phyloP scores from a whole-genome alignment of 306 rosid genomes.

The Begonia masoniana region DNA sequence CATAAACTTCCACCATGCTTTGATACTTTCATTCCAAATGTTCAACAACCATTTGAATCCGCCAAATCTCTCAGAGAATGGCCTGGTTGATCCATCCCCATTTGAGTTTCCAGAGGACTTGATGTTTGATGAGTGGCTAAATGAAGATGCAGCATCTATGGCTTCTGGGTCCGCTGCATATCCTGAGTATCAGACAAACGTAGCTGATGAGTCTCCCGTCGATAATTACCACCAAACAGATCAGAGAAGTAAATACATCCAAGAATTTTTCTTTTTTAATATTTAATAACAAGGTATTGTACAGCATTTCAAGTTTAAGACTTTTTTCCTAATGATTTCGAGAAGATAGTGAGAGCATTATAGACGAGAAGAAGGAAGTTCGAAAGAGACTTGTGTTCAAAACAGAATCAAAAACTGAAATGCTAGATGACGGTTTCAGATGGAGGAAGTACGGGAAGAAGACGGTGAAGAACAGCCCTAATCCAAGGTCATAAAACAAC shows the following conservation, averaged over 20 bases:
- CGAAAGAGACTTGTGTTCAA: slow-evolving; percentile 49
- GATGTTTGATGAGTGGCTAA: slow-evolving; percentile 34
- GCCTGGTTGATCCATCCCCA: slow-evolving; percentile 15
- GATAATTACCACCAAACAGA: slow-evolving; percentile 23
- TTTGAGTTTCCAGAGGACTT: slow-evolving; percentile 38
- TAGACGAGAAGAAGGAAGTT: slow-evolving; percentile 21
- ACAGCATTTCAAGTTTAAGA: too few species aligned
- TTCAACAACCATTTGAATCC: slow-evolving; percentile 19
- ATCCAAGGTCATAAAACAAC: slow-evolving; percentile 51
- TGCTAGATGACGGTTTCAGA: slow-evolving; percentile 71
- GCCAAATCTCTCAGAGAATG: slow-evolving; percentile 18
- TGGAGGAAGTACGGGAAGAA: slow-evolving; percentile 98
- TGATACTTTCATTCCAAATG: slow-evolving; percentile 21
- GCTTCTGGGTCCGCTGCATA: slow-evolving; percentile 15
- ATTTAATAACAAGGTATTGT: too few species aligned
- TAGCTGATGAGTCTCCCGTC: slow-evolving; percentile 21
- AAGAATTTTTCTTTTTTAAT: not conserved
- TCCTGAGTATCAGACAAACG: slow-evolving; percentile 19
- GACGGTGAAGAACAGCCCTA: slow-evolving; percentile 82
- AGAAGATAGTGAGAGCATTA: too few species aligned
- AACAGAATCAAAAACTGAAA: slow-evolving; percentile 64
- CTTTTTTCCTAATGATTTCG: not conserved
- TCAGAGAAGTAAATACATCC: slow-evolving; percentile 28
- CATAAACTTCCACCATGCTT: too few species aligned
- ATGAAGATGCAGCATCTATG: slow-evolving; percentile 14